Evolutionary conservation across 1,139 yeast genomes (phyloP).

Genomic region (Saccharomyces hybrid): DNA sequence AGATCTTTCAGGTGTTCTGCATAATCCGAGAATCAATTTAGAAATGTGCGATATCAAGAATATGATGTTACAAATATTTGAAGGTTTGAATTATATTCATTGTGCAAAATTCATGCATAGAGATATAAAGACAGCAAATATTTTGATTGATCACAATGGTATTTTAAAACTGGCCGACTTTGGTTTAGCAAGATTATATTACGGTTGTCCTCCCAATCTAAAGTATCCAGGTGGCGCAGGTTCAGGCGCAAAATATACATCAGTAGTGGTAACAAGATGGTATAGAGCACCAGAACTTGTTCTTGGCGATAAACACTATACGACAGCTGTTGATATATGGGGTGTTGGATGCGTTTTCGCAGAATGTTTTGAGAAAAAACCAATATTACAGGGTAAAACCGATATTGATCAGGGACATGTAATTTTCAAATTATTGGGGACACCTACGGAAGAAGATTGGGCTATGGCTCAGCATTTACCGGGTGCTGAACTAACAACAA

Average conservation of each 20-base stretch:
- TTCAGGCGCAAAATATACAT: constrained; percentile 63
- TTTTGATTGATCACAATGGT: constrained; percentile 70
- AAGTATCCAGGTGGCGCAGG: constrained; percentile 59
- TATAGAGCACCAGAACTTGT: constrained; percentile 92
- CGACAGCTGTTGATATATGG: constrained; percentile 96
- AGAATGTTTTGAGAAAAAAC: constrained; percentile 73
- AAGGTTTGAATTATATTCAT: constrained; percentile 80
- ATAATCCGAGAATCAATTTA: constrained; percentile 65
- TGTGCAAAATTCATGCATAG: constrained; percentile 65
- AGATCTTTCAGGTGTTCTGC: constrained; percentile 87
- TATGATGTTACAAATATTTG: constrained; percentile 66
- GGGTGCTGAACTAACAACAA: constrained; percentile 38
- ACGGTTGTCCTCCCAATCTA: constrained; percentile 57
- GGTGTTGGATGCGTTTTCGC: constrained; percentile 96
- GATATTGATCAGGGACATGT: constrained; percentile 88
- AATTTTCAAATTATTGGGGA: constrained; percentile 74
- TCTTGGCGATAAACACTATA: constrained; percentile 75
- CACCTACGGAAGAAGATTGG: constrained; percentile 62
- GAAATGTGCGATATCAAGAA: constrained; percentile 73
- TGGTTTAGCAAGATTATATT: constrained; percentile 78
- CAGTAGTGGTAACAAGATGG: constrained; percentile 93
- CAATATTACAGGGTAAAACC: constrained; percentile 76
- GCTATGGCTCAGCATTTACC: constrained; percentile 60
- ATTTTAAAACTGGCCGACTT: constrained; percentile 84
- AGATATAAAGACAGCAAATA: constrained; percentile 91